Base-by-base conservation (phyloP, 2,329 filamentous ascomycete genomes). In the Cadophora gregata region DNA sequence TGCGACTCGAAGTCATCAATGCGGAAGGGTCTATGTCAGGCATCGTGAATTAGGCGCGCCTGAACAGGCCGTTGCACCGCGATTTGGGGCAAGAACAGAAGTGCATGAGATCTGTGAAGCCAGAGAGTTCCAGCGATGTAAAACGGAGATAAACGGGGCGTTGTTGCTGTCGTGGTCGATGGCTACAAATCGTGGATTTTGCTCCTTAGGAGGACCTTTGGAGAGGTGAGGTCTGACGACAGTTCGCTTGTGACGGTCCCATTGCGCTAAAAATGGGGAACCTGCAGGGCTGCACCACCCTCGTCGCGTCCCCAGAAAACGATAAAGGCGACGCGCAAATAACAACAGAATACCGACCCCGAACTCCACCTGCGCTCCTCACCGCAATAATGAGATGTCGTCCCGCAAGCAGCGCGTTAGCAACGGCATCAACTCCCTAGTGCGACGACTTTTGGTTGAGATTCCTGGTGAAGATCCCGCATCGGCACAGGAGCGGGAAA, bases 361-460 rank as follows among this genome's bases (percentile, higher is more conserved):
- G 38, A 60, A 10, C 33, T n/a, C 33, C 16, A 50, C 16, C n/a
- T 36, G 47, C 38, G 50, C 61, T 56, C 14, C 16, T 27, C 47
- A 53, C 69, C 64, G 71, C 70, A 71, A 73, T 66, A 62, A 77
- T 76, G 75, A 73, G 64, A 77, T 77, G 75, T 76, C 75, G 68
- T 73, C 74, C 60, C 69, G 73, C 67, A 71, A 79, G 71, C 82
- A 88, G 79, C 91, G 92, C 81, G 87, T 96, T 80, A 88, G 90
- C 77, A 89, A 88, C 78, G 93, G 92, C 77, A 88, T 96, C 77
- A 88, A 92, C 77, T 90, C 90, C 79, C 85, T 97, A 76, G 88
- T 96, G 77, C 84, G 89, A 74, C 90, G 91, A 76, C 82, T 95
- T 67, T 83, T 96, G 64, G 91, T 91, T 64, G 81, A 84, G 59